Evolutionary conservation across 208 protist species (phyloP).

Genomic region (Herpetomonas tarakana): DNA sequence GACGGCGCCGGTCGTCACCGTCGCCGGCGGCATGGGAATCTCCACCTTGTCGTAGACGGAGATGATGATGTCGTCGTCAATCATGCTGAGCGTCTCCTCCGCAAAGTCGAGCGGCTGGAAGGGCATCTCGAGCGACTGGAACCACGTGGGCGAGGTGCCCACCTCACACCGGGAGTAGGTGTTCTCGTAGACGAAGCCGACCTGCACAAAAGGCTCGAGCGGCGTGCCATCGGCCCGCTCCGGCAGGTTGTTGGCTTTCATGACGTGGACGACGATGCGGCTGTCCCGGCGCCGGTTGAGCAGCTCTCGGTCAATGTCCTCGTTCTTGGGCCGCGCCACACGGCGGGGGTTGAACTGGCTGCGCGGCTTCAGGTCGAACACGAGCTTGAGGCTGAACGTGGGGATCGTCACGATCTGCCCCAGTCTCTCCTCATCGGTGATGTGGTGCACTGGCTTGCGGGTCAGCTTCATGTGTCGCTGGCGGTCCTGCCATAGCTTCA

Average conservation of each 20-base stretch:
- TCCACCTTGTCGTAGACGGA: conserved; percentile 83
- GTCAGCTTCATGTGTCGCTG: conserved; percentile 40
- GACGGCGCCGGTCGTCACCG: conserved; percentile 37
- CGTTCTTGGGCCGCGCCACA: conserved; percentile 50
- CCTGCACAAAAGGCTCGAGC: conserved; percentile 78
- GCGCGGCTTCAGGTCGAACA: conserved; percentile 41
- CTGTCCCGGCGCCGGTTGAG: conserved; percentile 54
- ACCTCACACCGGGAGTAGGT: conserved; percentile 67
- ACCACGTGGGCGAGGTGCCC: conserved; percentile 73
- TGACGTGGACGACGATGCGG: conserved; percentile 75
- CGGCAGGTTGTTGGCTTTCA: conserved; percentile 77
- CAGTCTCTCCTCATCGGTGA: conserved; percentile 62
- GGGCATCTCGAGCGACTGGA: conserved; percentile 73
- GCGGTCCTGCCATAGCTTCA: conserved; percentile 70
- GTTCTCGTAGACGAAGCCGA: conserved; percentile 68
- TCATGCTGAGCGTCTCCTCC: conserved; percentile 80
- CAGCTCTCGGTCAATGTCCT: conserved; percentile 60
- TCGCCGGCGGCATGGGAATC: conserved; percentile 48
- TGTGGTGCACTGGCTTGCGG: conserved; percentile 17
- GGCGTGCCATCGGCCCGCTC: conserved; percentile 58
- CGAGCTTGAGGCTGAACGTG: conserved; percentile 36
- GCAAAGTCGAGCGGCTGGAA: conserved; percentile 82
- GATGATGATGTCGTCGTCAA: conserved; percentile 79
- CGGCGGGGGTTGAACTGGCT: conserved; percentile 80
- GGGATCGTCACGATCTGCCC: conserved; percentile 61